phyloP scores from a whole-genome alignment of 495 filamentous ascomycete species.

The Penicillium arizonense region DNA sequence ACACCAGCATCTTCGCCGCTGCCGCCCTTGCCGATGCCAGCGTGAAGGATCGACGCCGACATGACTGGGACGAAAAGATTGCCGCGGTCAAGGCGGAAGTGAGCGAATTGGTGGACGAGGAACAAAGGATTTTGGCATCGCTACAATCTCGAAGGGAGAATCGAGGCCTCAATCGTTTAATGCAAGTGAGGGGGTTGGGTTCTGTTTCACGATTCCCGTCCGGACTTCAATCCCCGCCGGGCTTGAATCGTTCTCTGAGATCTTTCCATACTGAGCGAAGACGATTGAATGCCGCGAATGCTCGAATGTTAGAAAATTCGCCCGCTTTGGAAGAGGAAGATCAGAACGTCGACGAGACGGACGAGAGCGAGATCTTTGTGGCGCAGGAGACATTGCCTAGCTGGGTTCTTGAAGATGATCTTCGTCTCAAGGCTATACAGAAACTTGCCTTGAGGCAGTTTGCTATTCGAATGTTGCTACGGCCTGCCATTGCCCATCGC shows the following conservation, averaged over 20 bases:
- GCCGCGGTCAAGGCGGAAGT: constrained; percentile 47
- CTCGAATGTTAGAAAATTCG: constrained; percentile 6
- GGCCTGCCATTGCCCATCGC: constrained; percentile 39
- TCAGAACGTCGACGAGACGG: constrained; percentile 10
- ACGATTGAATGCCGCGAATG: constrained; percentile 3
- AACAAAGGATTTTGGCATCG: constrained; percentile 33
- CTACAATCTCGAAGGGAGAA: constrained; percentile 24
- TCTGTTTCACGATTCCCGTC: constrained; percentile 10
- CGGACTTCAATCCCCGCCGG: constrained; percentile 5
- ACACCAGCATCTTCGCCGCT: constrained; percentile 70
- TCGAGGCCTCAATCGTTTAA: constrained; percentile 14
- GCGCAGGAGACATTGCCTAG: constrained; percentile 22
- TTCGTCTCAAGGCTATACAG: constrained; percentile 40
- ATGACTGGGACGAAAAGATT: constrained; percentile 62
- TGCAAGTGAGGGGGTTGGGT: constrained; percentile 26
- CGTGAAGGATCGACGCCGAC: constrained; percentile 58
- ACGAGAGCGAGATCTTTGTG: constrained; percentile 14
- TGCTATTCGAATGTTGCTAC: constrained; percentile 39
- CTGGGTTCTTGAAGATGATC: constrained; percentile 30
- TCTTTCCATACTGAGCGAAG: constrained; percentile 22
- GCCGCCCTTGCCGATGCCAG: constrained; percentile 65
- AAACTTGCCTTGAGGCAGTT: constrained; percentile 44
- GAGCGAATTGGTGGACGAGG: constrained; percentile 41
- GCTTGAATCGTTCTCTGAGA: constrained; percentile 14
- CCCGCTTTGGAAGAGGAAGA: constrained; percentile 3